A percentile compares a stretch with the other conserved stretches of the same genome.
Evolutionary conservation across 495 filamentous ascomycete genomes (phyloP).

Genomic region (Aspergillus homomorphus): DNA sequence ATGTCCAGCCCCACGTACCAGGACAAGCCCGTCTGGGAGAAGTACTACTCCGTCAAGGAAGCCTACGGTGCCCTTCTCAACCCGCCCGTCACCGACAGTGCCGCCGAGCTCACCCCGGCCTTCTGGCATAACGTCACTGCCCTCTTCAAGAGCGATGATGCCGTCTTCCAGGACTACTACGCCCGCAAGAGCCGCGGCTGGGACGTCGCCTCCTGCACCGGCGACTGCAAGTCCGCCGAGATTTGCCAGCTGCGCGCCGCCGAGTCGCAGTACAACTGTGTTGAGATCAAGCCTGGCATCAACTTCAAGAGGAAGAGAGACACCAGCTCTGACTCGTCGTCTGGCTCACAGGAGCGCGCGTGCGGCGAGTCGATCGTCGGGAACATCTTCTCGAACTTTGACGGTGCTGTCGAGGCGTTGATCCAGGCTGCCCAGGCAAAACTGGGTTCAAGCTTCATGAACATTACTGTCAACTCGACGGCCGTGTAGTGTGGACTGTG

Average conservation of each 20-base stretch:
- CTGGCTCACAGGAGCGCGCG: background rate
- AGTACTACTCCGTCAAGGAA: slow-evolving; percentile 4
- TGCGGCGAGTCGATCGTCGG: slow-evolving; percentile 2
- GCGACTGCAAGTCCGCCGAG: slow-evolving; percentile 33
- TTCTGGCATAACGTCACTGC: slow-evolving; percentile 60
- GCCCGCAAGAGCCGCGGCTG: slow-evolving; percentile 36
- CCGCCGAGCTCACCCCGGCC: slow-evolving; percentile 47
- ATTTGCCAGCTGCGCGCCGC: slow-evolving; percentile 44
- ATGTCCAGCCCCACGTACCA: slow-evolving; percentile 26
- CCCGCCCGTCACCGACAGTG: slow-evolving; percentile 32
- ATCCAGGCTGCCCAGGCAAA: background rate
- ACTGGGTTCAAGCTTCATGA: slow-evolving; percentile 1
- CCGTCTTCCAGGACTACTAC: slow-evolving; percentile 38
- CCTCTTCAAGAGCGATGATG: slow-evolving; percentile 33
- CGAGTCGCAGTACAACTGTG: slow-evolving; percentile 34
- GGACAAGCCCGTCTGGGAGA: background rate
- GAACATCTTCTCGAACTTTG: slow-evolving; percentile 2
- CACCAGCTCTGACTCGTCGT: background rate
- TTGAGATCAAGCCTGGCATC: background rate
- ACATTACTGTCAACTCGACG: background rate
- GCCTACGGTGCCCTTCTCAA: slow-evolving; percentile 25
- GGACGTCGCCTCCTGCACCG: slow-evolving; percentile 30
- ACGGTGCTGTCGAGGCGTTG: slow-evolving; percentile 1
- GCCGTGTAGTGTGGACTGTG: background rate
- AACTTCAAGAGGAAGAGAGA: slow-evolving; percentile 2